These are phyloP conservation scores for Mediolabrus comicus DNA, from an alignment of 108 stramenopile species.

Conservation along the genomic window DNA sequence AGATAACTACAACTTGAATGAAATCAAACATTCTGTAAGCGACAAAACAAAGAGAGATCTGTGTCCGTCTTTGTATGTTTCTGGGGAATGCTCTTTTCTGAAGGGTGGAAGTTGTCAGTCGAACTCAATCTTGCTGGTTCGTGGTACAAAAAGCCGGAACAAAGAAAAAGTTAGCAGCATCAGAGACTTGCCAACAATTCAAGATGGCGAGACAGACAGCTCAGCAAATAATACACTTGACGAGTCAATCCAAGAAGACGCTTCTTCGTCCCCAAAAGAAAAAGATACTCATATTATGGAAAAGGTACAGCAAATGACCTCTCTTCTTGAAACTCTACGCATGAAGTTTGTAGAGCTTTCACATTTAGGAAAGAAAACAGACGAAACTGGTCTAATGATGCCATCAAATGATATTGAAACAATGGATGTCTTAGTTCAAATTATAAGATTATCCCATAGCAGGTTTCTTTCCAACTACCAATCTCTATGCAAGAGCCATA, in stretches of 20 bases:
- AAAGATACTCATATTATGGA: constrained; percentile 9
- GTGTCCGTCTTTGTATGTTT: constrained; percentile 19
- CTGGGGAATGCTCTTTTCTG: constrained; percentile 31
- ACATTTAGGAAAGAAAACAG: constrained; percentile 22
- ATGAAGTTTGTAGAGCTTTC: constrained; percentile 34
- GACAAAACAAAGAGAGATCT: constrained; percentile 7
- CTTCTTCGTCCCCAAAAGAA: not conserved
- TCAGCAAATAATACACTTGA: not conserved
- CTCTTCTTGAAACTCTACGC: constrained; percentile 37
- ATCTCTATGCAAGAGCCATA: not conserved
- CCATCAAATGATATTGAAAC: constrained; percentile 24
- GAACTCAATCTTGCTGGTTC: constrained; percentile 28
- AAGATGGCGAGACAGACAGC: constrained; percentile 1
- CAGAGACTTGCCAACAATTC: constrained; percentile 30
- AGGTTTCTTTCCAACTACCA: constrained; percentile 6
- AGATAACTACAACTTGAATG: not conserved
- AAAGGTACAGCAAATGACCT: constrained; percentile 25
- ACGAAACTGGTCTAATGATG: constrained; percentile 22
- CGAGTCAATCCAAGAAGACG: not conserved
- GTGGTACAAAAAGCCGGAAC: constrained; percentile 9
- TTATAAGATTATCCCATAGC: constrained; percentile 17
- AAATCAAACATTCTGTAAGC: not conserved
- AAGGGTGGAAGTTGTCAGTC: constrained; percentile 28
- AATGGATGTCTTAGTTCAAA: constrained; percentile 25
- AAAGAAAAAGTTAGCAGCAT: constrained; percentile 6